These are phyloP conservation scores for Tetrapisispora iriomotensis DNA, from an alignment of 805 yeast species.

Conservation along the genomic window DNA sequence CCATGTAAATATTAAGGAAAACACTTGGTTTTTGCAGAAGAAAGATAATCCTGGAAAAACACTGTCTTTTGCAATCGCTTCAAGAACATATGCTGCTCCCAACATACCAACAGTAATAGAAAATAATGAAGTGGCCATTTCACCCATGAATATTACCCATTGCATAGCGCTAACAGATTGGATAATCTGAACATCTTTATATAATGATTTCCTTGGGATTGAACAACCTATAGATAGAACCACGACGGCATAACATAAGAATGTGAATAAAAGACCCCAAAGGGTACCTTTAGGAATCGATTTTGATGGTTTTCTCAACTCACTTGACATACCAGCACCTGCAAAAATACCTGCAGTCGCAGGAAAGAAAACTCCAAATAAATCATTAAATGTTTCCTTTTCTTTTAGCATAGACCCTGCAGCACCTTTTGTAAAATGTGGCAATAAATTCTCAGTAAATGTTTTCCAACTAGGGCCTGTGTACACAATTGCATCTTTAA, in stretches of 20 bases:
- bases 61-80: slow-evolving; percentile 83
- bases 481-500: slow-evolving; percentile 42
- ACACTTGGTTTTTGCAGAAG: slow-evolving; percentile 58
- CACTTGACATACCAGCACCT: slow-evolving; percentile 98
- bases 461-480: slow-evolving; percentile 70
- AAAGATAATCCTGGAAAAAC: slow-evolving; percentile 69
- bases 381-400: slow-evolving; percentile 68
- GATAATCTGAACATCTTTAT: slow-evolving; percentile 72
- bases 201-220: slow-evolving; percentile 68
- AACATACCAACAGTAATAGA: slow-evolving; percentile 92
- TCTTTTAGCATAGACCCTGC: slow-evolving; percentile 66
- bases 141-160: slow-evolving; percentile 71
- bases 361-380: slow-evolving; percentile 94
- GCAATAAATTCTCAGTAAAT: slow-evolving; percentile 55
- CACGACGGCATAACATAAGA: slow-evolving; percentile 66
- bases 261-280: slow-evolving; percentile 71
- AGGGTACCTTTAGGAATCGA: slow-evolving; percentile 93
- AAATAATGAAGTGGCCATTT: slow-evolving; percentile 79
- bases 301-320: slow-evolving; percentile 70
- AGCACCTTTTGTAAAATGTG: slow-evolving; percentile 79
- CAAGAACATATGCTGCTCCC: slow-evolving; percentile 86
- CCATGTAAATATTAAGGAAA: slow-evolving; percentile 70
- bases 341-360: slow-evolving; percentile 98
- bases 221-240: slow-evolving; percentile 72
- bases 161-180: slow-evolving; percentile 71